Base-by-base conservation (phyloP, 345 rosid species). In the Linum tenue region DNA sequence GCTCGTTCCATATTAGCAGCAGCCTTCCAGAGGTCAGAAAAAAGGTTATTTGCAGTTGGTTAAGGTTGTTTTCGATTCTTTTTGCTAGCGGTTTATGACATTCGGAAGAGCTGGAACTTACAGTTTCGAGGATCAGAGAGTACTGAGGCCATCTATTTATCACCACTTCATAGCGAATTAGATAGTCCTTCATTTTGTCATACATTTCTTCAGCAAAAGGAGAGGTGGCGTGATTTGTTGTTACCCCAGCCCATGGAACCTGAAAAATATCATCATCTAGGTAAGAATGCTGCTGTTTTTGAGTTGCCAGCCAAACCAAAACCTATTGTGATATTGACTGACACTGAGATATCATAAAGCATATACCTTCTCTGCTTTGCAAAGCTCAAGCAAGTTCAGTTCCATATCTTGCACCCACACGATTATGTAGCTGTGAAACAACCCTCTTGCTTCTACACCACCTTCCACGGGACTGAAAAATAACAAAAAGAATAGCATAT, bases 181-280 rank as follows among this genome's bases (percentile, higher is more conserved):
- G 90, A 41, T 83, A 82, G 59, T 84, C 86, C 74, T 73, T 86
- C 65, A 90, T 78, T 72, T 88, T 88, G 72, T 83, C 96, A 66
- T 90, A 90, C 89, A 90, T 88, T 73, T 88, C 95, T 77, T 94
- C 97, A 37, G 95, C 95, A 73, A 94, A 94, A 16, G 96, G 96
- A 72, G 96, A 90, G 51, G 97, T 90, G 67, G 89, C 84, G 76
- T 92, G 84, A 70, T 85, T 92, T 73, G 96, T 84, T 65, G 81
- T 69, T 58, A 86, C 88, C 69, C 98, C 97, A 43, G 90, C 83
- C 90, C 94, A 90, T 11, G 90, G 88, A 48, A 90, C 86, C 97
- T 87, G 82, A 68, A 68, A 76, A 62, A 73, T 62, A 3, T 72
- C 75, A 14, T 39, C 14, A 12, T 14, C 8, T 55, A 16, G 41